Percentiles rank a stretch among this genome's conserved stretches.
These are phyloP conservation scores for Flaveria trinervia DNA, from an alignment of 129 eudicot species.

Conservation along the genomic window DNA sequence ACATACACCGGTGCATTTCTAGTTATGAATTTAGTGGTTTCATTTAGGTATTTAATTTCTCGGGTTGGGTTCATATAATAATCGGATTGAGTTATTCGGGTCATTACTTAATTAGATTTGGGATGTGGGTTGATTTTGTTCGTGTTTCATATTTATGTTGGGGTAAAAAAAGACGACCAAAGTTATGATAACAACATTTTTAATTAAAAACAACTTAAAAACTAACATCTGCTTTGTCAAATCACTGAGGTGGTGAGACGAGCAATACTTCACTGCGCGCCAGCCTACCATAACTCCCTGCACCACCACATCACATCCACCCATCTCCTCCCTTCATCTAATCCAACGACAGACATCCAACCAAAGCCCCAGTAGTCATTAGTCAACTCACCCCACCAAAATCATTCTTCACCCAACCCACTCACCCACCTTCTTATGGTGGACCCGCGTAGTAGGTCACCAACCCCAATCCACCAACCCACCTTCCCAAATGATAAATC, in stretches of 20 bases:
- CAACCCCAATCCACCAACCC: conserved; percentile 33
- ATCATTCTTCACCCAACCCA: not conserved
- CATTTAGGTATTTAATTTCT: no score
- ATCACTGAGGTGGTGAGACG: not conserved
- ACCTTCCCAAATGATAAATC: not conserved
- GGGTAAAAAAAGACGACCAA: no score
- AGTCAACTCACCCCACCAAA: not conserved
- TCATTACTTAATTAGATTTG: no score
- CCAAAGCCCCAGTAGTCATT: not conserved
- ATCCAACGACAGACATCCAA: not conserved
- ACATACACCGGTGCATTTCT: no score
- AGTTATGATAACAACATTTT: no score
- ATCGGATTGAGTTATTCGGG: no score
- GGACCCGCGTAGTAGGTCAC: conserved; percentile 34
- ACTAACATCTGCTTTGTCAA: no score
- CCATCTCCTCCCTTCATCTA: not conserved
- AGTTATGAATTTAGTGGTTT: no score
- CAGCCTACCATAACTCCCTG: not conserved
- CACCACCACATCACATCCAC: not conserved
- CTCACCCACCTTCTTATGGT: conserved; percentile 3
- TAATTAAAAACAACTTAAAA: no score
- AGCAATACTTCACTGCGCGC: not conserved
- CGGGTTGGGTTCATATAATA: no score
- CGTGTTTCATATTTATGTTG: no score
- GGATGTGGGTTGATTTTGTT: no score